phyloP scores from a whole-genome alignment of 495 filamentous ascomycete genomes.

The Tuber brumale region DNA sequence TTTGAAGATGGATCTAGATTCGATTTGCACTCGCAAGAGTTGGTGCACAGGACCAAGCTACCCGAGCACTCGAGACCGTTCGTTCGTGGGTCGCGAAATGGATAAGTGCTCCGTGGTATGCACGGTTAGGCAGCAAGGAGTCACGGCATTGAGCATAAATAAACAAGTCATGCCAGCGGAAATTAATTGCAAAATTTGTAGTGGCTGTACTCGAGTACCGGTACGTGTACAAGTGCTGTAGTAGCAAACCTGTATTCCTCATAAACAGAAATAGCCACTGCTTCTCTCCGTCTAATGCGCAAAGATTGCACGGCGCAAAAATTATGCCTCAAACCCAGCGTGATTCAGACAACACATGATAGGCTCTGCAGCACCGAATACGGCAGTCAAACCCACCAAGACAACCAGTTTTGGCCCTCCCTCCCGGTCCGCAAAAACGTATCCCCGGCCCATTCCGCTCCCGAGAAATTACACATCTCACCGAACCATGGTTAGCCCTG shows the following conservation, averaged over 20 bases:
- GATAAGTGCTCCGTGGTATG: background rate
- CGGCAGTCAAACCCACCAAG: background rate
- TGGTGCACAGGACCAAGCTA: conserved; percentile 65
- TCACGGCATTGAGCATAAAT: background rate
- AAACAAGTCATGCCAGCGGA: background rate
- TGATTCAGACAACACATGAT: background rate
- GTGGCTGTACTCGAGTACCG: background rate
- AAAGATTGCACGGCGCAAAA: background rate
- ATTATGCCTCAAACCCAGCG: background rate
- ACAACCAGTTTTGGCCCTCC: background rate
- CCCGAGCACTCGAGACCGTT: conserved; percentile 42
- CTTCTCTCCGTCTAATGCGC: background rate
- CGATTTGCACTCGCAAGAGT: conserved; percentile 60
- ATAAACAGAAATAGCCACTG: background rate
- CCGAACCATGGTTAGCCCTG: background rate
- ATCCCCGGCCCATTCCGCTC: background rate
- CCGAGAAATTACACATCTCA: background rate
- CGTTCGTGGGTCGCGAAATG: background rate
- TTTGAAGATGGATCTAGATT: conserved; percentile 60
- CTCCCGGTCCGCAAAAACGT: background rate
- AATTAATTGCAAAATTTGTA: background rate
- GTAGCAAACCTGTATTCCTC: background rate
- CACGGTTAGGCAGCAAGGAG: background rate
- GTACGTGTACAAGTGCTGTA: background rate
- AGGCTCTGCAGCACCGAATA: background rate